Evolutionary conservation across 352 stramenopile genomes (phyloP), one percentile per base, ranked within the genome.

Genomic region (Globisporangium recalcitrans): DNA sequence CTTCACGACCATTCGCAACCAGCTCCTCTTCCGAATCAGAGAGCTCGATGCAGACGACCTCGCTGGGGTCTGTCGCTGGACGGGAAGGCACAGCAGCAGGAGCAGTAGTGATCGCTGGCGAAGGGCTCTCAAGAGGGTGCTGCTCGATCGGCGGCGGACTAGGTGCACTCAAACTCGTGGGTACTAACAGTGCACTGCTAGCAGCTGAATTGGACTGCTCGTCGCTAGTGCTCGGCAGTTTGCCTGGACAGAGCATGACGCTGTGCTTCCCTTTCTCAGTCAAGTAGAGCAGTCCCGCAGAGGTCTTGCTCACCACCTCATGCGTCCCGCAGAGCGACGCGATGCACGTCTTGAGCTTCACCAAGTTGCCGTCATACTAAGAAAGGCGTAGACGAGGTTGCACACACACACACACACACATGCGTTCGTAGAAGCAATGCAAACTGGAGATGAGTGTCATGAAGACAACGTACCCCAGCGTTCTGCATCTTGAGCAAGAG

Each of bases 301-400:
- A 61, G 0, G 77, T 77, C 51, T 72, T 78, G 8, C 65, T 62
- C 19, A 91, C 67, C 21, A 92, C 83, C 24, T 82, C 62, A 59
- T 93, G 73, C 1, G 80, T 89, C 4, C 65, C 72, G n/a, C 70
- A 70, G 16, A 95, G 70, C 13, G 75, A 75, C 40, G 74, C 60
- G 4, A 92, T 38, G 52, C 82, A 89, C 22, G 85, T 57, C 34
- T 76, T 73, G 36, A 95, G 57, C 63, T 90, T 85, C 3, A 49
- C 52, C 34, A 69, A 53, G 19, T 58, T 77, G 6, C 84, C 77
- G 4, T 78, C 70, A 60, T 87, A 93, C 86, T 95, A 42, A n/a
- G n/a, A n/a, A n/a, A n/a, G n/a, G n/a, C n/a, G n/a, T n/a, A n/a
- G n/a, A n/a, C 9, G 11, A 24, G 52, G 40, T 52, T 52, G 1